Percentiles rank a stretch among this genome's conserved stretches.
Evolutionary conservation across 2,329 filamentous ascomycete species (phyloP).

Genomic region (Setomelanomma holmii): DNA sequence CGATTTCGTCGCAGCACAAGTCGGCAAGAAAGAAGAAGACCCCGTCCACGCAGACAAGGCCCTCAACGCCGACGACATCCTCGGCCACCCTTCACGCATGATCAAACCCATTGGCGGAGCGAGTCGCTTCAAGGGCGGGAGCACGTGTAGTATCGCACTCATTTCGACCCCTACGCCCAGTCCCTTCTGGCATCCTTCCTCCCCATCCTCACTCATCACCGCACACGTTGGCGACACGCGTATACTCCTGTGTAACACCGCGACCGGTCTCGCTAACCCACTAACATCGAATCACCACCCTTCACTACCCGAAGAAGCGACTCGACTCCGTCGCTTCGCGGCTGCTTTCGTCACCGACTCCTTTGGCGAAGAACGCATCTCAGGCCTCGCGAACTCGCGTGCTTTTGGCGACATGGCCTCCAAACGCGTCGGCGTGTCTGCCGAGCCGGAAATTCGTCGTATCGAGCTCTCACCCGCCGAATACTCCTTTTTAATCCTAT

Average conservation of each 20-base stretch:
- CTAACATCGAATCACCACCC: slow-evolving; percentile 93
- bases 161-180: slow-evolving; percentile 91
- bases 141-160: slow-evolving; percentile 86
- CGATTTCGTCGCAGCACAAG: slow-evolving; percentile 91
- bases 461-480: slow-evolving; percentile 82
- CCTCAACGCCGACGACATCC: slow-evolving; percentile 83
- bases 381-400: slow-evolving; percentile 90
- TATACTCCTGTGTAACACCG: slow-evolving; percentile 86
- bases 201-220: slow-evolving; percentile 81
- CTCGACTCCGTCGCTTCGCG: slow-evolving; percentile 83
- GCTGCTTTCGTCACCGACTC: slow-evolving; percentile 90
- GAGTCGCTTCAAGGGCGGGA: slow-evolving; percentile 88
- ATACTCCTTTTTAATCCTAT: slow-evolving; percentile 86
- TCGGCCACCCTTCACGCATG: slow-evolving; percentile 67
- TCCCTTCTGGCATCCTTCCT: slow-evolving; percentile 93
- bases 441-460: slow-evolving; percentile 86
- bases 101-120: slow-evolving; percentile 71
- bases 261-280: slow-evolving; percentile 78
- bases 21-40: slow-evolving; percentile 77
- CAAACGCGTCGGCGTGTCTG: slow-evolving; percentile 92
- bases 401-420: slow-evolving; percentile 91
- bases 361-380: slow-evolving; percentile 96
- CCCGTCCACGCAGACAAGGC: slow-evolving; percentile 74
- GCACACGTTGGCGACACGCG: slow-evolving; percentile 95
- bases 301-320: slow-evolving; percentile 81